Conservation (phyloP, 805 yeast species). For the Hanseniaspora meyeri region DNA sequence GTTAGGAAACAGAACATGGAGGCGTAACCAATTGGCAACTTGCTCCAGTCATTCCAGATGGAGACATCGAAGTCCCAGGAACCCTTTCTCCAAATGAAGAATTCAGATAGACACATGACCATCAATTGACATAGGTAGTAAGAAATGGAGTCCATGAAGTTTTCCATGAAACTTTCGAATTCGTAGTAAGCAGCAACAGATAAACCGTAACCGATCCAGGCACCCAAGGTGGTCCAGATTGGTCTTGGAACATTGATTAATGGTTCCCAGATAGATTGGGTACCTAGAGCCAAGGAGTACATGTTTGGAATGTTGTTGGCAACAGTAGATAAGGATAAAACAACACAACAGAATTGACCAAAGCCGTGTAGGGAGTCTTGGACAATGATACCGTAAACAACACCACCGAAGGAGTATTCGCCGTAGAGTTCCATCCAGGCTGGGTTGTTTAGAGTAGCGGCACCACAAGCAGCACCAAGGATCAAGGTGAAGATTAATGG, state of each 20-base stretch:
- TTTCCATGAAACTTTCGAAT: constrained; percentile 61
- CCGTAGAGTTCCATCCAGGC: constrained; percentile 40
- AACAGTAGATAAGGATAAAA: constrained; percentile 71
- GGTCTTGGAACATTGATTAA: constrained; percentile 67
- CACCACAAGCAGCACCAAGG: constrained; percentile 76
- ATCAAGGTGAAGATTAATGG: constrained; percentile 63
- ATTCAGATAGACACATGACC: constrained; percentile 63
- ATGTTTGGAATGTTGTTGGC: constrained; percentile 87
- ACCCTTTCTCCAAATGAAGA: constrained; percentile 64
- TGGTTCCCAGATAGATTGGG: constrained; percentile 70
- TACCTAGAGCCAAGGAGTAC: constrained; percentile 77
- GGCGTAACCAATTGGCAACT: constrained; percentile 64
- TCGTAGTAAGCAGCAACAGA: constrained; percentile 77
- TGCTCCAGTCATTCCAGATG: constrained; percentile 43
- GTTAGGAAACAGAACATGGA: constrained; percentile 67
- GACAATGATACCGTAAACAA: constrained; percentile 64
- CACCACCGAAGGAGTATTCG: constrained; percentile 59
- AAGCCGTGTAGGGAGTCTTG: constrained; percentile 73
- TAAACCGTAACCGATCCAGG: constrained; percentile 65
- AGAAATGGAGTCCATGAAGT: constrained; percentile 83
- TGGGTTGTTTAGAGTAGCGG: constrained; percentile 44
- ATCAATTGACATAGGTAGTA: constrained; percentile 83
- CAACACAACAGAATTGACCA: constrained; percentile 78
- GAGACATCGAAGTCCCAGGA: constrained; percentile 44
- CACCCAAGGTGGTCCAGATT: constrained; percentile 66